Conservation (phyloP, 768 basidiomycete genomes). For the Termitomyces sp. region DNA sequence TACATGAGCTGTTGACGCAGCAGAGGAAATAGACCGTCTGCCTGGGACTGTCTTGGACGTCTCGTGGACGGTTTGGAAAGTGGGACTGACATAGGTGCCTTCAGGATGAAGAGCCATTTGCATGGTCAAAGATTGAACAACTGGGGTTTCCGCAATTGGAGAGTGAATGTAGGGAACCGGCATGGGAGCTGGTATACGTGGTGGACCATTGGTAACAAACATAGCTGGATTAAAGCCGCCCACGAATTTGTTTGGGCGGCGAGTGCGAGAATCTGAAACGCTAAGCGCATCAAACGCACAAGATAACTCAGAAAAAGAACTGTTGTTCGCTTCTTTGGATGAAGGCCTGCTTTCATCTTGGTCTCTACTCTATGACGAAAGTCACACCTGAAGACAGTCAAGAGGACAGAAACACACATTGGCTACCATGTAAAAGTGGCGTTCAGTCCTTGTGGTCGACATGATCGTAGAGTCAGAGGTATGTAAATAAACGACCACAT, state of each 20-base stretch:
- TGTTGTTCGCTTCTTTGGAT: conserved; percentile 14
- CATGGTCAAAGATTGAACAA: conserved; percentile 34
- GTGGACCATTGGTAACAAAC: conserved; percentile 2
- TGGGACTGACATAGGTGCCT: conserved; percentile 4
- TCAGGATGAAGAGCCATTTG: conserved; percentile 28
- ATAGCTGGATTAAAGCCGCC: conserved; percentile 41
- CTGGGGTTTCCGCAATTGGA: conserved; percentile 31
- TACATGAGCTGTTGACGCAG: conserved; percentile 17
- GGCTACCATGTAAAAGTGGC: conserved; percentile 17
- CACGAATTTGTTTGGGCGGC: conserved; percentile 27
- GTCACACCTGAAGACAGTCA: not conserved
- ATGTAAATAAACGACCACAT: too few relatives aligned
- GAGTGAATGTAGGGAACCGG: conserved; percentile 28
- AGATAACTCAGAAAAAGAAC: conserved; percentile 12
- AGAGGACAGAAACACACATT: conserved; percentile 11
- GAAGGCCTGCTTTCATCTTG: not conserved
- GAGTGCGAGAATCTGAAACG: conserved; percentile 10
- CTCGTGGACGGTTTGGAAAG: conserved; percentile 6
- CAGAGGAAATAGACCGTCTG: conserved; percentile 12
- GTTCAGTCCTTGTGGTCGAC: conserved; percentile 12
- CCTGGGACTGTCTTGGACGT: conserved; percentile 26
- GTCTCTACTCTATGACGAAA: not conserved
- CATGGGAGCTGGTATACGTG: conserved; percentile 15
- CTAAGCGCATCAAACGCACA: conserved; percentile 22
- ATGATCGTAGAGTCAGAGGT: not conserved